phyloP scores from a whole-genome alignment of 106 monocot genomes.

The Ottelia alismoides region DNA sequence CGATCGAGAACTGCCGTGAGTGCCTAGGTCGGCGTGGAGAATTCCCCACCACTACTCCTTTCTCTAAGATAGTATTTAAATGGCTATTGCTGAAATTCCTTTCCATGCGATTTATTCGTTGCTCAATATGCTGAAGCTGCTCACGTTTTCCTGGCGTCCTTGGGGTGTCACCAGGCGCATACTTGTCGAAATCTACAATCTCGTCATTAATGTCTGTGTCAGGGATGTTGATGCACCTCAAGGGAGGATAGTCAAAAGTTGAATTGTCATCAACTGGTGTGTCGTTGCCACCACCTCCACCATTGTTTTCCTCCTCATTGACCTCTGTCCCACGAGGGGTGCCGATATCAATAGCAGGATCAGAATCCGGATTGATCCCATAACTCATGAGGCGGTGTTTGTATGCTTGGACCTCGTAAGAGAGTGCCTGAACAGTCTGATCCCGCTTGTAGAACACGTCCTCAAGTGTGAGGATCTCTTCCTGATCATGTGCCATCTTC shows the following conservation, averaged over 20 bases:
- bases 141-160: slow-evolving; percentile 1
- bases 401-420: too few species aligned
- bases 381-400: too few species aligned
- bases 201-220: slow-evolving; percentile 3
- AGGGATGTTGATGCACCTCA: slow-evolving; percentile 17
- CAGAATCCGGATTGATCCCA: too few species aligned
- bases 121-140: slow-evolving; percentile 12
- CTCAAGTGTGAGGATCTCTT: too few species aligned
- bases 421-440: too few species aligned
- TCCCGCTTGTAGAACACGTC: too few species aligned
- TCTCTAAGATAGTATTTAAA: slow-evolving; percentile 11
- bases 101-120: slow-evolving; percentile 16
- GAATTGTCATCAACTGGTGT: slow-evolving; percentile 3
- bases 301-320: neutral
- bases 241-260: slow-evolving; percentile 17
- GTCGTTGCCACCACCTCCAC: neutral
- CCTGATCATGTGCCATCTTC: too few species aligned
- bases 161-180: slow-evolving; percentile 7
- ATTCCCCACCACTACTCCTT: slow-evolving; percentile 2
- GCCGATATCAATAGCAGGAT: too few species aligned
- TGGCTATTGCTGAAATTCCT: neutral
- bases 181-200: slow-evolving; percentile 14
- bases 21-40: slow-evolving; percentile 6
- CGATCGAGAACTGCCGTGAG: slow-evolving; percentile 2
- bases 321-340: too few species aligned